These are phyloP conservation scores for Phaeosphaeriaceae sp. DNA, from an alignment of 2,329 filamentous ascomycete species.

Conservation along the genomic window DNA sequence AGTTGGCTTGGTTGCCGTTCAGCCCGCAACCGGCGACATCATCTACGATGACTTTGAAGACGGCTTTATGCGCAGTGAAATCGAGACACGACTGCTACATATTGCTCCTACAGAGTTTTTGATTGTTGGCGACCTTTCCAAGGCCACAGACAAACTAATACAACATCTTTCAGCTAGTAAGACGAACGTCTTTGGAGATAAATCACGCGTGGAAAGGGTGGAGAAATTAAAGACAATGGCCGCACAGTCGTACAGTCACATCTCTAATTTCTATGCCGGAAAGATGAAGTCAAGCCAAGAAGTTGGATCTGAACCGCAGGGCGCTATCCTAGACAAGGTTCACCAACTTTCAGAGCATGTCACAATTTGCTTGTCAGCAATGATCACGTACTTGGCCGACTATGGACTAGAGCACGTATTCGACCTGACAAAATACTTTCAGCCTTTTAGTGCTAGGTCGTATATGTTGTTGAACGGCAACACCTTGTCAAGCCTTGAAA, in stretches of 20 bases:
- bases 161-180: slow-evolving; percentile 86
- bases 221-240: slow-evolving; percentile 80
- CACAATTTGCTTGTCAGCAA: slow-evolving; percentile 90
- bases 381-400: slow-evolving; percentile 91
- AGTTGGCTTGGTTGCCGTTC: slow-evolving; percentile 89
- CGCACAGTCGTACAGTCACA: slow-evolving; percentile 84
- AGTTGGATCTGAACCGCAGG: slow-evolving; percentile 45
- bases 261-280: slow-evolving; percentile 89
- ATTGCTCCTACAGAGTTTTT: slow-evolving; percentile 96
- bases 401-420: slow-evolving; percentile 96
- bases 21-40: slow-evolving; percentile 93
- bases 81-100: slow-evolving; percentile 93
- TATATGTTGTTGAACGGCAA: slow-evolving; percentile 98
- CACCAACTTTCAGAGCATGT: slow-evolving; percentile 83
- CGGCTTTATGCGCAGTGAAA: slow-evolving; percentile 94
- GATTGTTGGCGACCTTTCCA: slow-evolving; percentile 88
- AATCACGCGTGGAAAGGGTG: slow-evolving; percentile 81
- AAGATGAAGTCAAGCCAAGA: slow-evolving; percentile 67
- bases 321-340: slow-evolving; percentile 80
- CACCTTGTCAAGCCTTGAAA: slow-evolving; percentile 89
- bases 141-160: slow-evolving; percentile 89
- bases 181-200: slow-evolving; percentile 90
- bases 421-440: slow-evolving; percentile 94
- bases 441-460: slow-evolving; percentile 89
- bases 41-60: slow-evolving; percentile 97